Base-by-base conservation (phyloP, 208 protist species). In the Tritrichomonas musculus region DNA sequence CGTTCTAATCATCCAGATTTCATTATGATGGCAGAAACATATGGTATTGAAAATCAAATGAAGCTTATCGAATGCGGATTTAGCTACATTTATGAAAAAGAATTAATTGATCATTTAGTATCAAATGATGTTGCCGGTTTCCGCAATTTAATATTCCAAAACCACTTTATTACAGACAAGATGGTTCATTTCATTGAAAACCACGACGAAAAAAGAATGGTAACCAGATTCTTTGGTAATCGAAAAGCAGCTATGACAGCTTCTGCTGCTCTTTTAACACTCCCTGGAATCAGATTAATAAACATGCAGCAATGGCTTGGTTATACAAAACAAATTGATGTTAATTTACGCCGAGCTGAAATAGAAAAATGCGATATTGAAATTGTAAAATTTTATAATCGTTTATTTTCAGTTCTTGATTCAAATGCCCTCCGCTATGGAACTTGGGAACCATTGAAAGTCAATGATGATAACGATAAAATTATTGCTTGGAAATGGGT, bases 11-110 rank as follows among this genome's bases (percentile, higher is more conserved):
- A 92, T 64, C 93, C 93, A 66, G 36, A 65, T 33, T 94, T 94
- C 49, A 53, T 44, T 5, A 92, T 94, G n/a, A 94, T 94, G 93
- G 93, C 93, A 4, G 93, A 94, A 60, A 47, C 44, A 27, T 94
- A 94, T 27, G 72, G 55, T n/a, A 17, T 64, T 80, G 75, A 53
- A 17, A 25, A 39, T 64, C 30, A 55, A 25, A 72, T 49, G 33
- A 60, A 22, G 53, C 49, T 92, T 33, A 33, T 47, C 11, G 1
- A 39, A 20, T 80, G 13, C 53, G 93, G 93, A n/a, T 94, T 94
- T 39, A 66, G 93, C 27, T 94, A 53, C 9, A 44, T 57, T 13
- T 94, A 94, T 33, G 93, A 94, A 25, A 94, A 94, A 92, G 93
- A 94, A 0, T 47, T 55, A 53, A 80, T 94, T 41, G 80, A 94